These are phyloP conservation scores for Eucalyptus curtisii DNA, from an alignment of 345 rosid genomes.

Conservation along the genomic window DNA sequence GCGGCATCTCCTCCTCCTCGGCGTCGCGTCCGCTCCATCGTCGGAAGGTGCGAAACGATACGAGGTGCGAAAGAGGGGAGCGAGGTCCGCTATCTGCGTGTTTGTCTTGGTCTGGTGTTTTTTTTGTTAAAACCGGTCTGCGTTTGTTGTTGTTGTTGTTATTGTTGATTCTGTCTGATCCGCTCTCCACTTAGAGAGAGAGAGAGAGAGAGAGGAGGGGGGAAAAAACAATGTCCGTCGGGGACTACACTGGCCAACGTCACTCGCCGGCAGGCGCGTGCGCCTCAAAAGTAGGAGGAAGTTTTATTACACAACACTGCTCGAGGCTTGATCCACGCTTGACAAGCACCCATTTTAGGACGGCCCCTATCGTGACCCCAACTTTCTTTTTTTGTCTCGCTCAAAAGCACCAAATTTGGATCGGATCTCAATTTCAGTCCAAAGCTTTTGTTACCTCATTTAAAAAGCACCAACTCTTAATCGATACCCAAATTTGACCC, in stretches of 20 bases:
- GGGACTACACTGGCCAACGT: not conserved
- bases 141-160: not conserved
- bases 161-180: not conserved
- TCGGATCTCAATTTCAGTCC: no score
- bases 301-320: not conserved
- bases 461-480: no score
- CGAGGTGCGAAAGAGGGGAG: not conserved
- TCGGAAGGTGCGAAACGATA: not conserved
- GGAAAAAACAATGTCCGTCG: not conserved
- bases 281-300: not conserved
- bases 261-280: not conserved
- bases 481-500: no score
- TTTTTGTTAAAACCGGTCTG: not conserved
- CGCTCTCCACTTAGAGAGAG: not conserved
- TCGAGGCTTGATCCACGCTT: no score
- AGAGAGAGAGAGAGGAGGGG: not conserved
- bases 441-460: no score
- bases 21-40: not conserved
- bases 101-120: not conserved
- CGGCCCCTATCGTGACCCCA: no score
- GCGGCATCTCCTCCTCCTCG: not conserved
- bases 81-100: not conserved
- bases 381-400: no score
- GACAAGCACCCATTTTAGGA: no score
- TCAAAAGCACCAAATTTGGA: no score